These are phyloP conservation scores for Tympanopsis confertula DNA, from an alignment of 2,329 filamentous ascomycete genomes.

Conservation along the genomic window DNA sequence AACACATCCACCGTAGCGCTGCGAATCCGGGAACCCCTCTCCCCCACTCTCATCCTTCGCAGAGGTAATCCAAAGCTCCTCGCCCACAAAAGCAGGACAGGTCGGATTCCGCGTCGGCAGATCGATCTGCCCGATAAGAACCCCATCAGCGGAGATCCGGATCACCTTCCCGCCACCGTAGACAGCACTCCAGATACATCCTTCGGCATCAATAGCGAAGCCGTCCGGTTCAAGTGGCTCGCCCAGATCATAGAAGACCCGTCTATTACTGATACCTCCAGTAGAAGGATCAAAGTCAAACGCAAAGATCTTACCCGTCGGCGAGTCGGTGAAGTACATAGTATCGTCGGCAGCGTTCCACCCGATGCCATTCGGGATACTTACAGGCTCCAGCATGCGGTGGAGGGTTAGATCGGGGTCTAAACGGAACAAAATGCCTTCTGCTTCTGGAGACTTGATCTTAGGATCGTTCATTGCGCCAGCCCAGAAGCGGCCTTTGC, in stretches of 20 bases:
- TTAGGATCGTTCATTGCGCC: slow-evolving; percentile 70
- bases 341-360: slow-evolving; percentile 65
- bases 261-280: slow-evolving; percentile 55
- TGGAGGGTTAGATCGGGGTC: slow-evolving; percentile 47
- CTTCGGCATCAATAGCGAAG: slow-evolving; percentile 71
- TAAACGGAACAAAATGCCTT: slow-evolving; percentile 66
- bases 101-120: slow-evolving; percentile 72
- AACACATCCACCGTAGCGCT: slow-evolving; percentile 55
- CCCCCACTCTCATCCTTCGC: slow-evolving; percentile 56
- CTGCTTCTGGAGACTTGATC: slow-evolving; percentile 2
- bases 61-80: slow-evolving; percentile 67
- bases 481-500: slow-evolving; percentile 71
- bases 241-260: slow-evolving; percentile 62
- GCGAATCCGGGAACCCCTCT: slow-evolving; percentile 48
- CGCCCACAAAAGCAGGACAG: slow-evolving; percentile 70
- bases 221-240: slow-evolving; percentile 66
- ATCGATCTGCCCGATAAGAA: slow-evolving; percentile 62
- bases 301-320: slow-evolving; percentile 56
- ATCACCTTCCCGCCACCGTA: slow-evolving; percentile 69
- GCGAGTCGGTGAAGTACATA: slow-evolving; percentile 77
- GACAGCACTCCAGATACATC: slow-evolving; percentile 82
- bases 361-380: slow-evolving; percentile 74
- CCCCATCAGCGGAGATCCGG: slow-evolving; percentile 58
- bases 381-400: slow-evolving; percentile 50
- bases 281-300: slow-evolving; percentile 62